Evolutionary conservation across 2,329 filamentous ascomycete species (phyloP), one percentile per base, ranked within the genome.

Genomic region (Alternaria sp.): DNA sequence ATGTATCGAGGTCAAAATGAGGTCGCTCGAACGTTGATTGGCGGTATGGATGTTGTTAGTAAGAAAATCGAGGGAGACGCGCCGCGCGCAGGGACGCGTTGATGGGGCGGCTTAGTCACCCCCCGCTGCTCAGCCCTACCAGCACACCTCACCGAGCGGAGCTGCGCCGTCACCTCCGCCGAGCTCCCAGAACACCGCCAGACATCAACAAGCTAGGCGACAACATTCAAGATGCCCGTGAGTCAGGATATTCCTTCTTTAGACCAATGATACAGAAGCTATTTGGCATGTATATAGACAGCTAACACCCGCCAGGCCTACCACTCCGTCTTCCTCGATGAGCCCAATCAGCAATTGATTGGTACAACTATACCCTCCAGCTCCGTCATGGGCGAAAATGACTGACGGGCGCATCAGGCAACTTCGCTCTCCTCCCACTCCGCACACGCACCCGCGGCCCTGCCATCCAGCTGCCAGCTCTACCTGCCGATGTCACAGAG

Each of bases 371-470:
- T 3, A 12, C 50, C 26, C 50, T 15, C 28, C 49, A 33, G 28
- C 14, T 15, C 18, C 58, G n/a, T 0, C 18, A 5, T 18, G 8
- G 2, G 11, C 8, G 3, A 11, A 20, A 6, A 0, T 45, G 18
- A 51, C 33, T 58, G 25, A 64, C 43, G 1, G 21, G 11, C 45
- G 14, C 7, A 26, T 20, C 71, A 86, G 94, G 95, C 80, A 98
- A 97, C 88, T 94, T 98, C 79, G 94, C 95, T 21, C 89, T 98
- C 72, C 90, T 97, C 57, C 95, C 96, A 1, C 91, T 99, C 59
- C 94, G 96, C 76, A 98, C 96, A 76, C 93, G 93, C 82, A 96
- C 94, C 68, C 92, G 96, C 68, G 96, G 96, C n/a, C 96, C 96
- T 46, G 95, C 95, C 71, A 94, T 96, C 83, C 91, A 92, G 55